phyloP scores from a whole-genome alignment of 129 eudicot genomes.

The Cynara cardunculus region DNA sequence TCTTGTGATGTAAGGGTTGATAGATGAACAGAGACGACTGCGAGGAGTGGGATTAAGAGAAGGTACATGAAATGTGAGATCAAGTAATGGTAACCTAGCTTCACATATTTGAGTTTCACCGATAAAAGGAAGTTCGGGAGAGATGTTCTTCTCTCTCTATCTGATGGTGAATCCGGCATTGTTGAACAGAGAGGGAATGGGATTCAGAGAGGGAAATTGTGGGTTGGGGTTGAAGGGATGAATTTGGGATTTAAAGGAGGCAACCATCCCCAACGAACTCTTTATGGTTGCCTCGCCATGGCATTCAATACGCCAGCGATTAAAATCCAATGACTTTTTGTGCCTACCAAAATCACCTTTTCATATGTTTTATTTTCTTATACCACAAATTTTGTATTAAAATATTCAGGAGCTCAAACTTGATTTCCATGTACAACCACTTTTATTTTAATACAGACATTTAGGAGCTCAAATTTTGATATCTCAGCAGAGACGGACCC shows the following conservation, averaged over 20 bases:
- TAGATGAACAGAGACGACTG: slow-evolving; percentile 13
- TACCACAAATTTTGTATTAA: no score
- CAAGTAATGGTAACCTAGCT: slow-evolving; percentile 56
- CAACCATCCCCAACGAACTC: slow-evolving; percentile 33
- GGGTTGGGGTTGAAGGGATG: background rate
- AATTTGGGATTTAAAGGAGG: background rate
- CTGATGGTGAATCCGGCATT: slow-evolving; percentile 19
- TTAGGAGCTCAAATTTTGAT: no score
- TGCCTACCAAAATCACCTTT: background rate
- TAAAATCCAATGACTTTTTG: background rate
- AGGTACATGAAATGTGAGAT: slow-evolving; percentile 47
- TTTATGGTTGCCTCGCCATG: slow-evolving; percentile 16
- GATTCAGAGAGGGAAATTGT: background rate
- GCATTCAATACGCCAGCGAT: slow-evolving; percentile 17
- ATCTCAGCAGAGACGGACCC: no score
- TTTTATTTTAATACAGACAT: no score
- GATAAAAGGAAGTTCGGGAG: slow-evolving; percentile 40
- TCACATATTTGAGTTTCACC: slow-evolving; percentile 47
- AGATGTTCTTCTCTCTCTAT: background rate
- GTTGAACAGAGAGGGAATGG: background rate
- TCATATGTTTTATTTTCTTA: no score
- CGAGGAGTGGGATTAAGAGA: slow-evolving; percentile 27
- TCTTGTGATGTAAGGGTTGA: slow-evolving; percentile 32
- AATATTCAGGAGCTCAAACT: no score
- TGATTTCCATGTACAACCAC: no score